phyloP scores from a whole-genome alignment of 2,329 filamentous ascomycete genomes.

The Gnomoniopsis sp. region DNA sequence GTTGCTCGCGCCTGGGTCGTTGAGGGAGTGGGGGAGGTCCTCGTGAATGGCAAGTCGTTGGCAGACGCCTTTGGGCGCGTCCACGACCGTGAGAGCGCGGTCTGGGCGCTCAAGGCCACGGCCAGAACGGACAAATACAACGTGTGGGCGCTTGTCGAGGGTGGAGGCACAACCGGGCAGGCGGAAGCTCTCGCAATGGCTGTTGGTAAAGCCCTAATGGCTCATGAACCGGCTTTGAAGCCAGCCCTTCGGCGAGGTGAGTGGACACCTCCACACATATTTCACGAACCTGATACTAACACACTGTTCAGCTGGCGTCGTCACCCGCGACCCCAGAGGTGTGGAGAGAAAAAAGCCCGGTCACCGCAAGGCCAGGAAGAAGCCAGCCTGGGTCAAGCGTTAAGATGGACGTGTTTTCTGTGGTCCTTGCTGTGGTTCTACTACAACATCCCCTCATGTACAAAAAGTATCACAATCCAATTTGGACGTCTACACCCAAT shows the following conservation, averaged over 20 bases:
- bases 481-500: too few species aligned
- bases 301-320: constrained; percentile 69
- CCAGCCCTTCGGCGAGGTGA: constrained; percentile 82
- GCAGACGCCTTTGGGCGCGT: constrained; percentile 78
- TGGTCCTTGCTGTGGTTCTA: background rate
- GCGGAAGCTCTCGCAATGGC: constrained; percentile 92
- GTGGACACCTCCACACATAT: constrained; percentile 28
- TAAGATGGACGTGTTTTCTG: constrained; percentile 29
- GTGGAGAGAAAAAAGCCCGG: constrained; percentile 99
- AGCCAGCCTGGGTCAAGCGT: constrained; percentile 95
- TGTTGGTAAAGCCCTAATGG: constrained; percentile 79
- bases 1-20: constrained; percentile 83
- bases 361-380: constrained; percentile 95
- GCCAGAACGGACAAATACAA: constrained; percentile 94
- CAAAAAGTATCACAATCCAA: background rate
- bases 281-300: constrained; percentile 11
- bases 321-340: constrained; percentile 84
- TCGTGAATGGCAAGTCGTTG: constrained; percentile 87
- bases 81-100: constrained; percentile 89
- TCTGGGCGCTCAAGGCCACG: constrained; percentile 86
- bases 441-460: background rate
- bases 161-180: constrained; percentile 91
- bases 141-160: constrained; percentile 78
- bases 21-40: constrained; percentile 84
- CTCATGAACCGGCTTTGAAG: constrained; percentile 91